A percentile compares a stretch with the other conserved stretches of the same genome.
phyloP scores from a whole-genome alignment of 164 flowering plant species.

The Magnolia changhungtana region DNA sequence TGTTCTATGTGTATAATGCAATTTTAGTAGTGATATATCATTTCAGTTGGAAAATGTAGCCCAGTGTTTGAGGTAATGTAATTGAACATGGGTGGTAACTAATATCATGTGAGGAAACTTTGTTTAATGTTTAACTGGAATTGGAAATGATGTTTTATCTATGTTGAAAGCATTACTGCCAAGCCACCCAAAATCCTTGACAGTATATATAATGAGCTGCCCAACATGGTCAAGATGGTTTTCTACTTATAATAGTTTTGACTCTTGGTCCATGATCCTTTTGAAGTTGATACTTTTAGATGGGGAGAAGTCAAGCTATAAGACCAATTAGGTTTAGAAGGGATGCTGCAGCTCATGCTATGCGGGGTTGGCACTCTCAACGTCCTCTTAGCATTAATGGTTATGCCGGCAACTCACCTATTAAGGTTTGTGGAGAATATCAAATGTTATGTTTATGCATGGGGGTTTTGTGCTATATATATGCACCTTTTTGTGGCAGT shows the following conservation, averaged over 20 bases:
- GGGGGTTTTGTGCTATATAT: not conserved
- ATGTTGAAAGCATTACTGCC: not conserved
- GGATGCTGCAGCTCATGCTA: slow-evolving; percentile 95
- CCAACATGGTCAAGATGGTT: not conserved
- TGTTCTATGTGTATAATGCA: too few species aligned
- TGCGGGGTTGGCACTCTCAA: slow-evolving; percentile 95
- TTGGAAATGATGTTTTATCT: not conserved
- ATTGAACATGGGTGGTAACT: not conserved
- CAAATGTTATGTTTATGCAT: not conserved
- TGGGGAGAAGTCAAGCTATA: slow-evolving; percentile 38
- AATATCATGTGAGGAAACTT: not conserved
- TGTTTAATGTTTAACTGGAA: not conserved
- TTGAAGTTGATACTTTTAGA: slow-evolving; percentile 19
- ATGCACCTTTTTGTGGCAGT: not conserved
- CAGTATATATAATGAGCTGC: not conserved
- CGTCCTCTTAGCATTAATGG: slow-evolving; percentile 79
- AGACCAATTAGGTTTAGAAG: slow-evolving; percentile 80
- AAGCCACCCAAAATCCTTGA: not conserved
- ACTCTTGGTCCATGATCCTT: not conserved
- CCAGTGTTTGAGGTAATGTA: too few species aligned
- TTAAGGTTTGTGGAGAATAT: slow-evolving; percentile 48
- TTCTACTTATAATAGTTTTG: not conserved
- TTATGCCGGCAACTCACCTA: slow-evolving; percentile 74
- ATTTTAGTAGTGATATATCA: too few species aligned
- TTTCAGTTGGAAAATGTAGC: too few species aligned